Base-by-base conservation (phyloP, 2,329 filamentous ascomycete species). In the Phoma sp. region DNA sequence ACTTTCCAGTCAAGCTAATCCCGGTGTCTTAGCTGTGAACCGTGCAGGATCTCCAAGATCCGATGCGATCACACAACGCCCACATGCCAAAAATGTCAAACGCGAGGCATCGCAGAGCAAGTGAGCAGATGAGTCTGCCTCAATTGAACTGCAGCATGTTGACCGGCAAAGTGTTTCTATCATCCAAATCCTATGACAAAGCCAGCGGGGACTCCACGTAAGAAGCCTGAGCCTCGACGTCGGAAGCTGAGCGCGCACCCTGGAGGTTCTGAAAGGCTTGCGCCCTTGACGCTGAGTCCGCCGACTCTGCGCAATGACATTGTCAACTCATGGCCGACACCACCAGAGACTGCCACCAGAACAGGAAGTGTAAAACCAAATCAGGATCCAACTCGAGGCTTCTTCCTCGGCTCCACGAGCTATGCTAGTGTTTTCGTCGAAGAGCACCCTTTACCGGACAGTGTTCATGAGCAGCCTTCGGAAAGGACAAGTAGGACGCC, bases 171-270 rank as follows among this genome's bases (percentile, higher is more conserved):
- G 66, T 74, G 71, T 55, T 73, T 69, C 54, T 73, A 71, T 37
- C 71, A 74, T 55, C 70, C 70, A 10, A 68, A 67, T 29, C 70
- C 71, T 3, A 73, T 74, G 71, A 74, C 70, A 38, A 71, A 71
- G 55, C 70, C 71, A 2, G 63, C 66, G 14, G 70, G 70, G 6
- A 71, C 69, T 7, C 69, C 70, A 44, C 69, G 70, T n/a, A 72
- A 71, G 50, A 70, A 68, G 39, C 66, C 67, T 25, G 69, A 71
- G 50, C 65, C 64, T 50, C 69, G 70, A 39, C 63, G 62, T 45
- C 65, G 68, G 40, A 64, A 62, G 32, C 51, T 47, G 36, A 55
- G 52, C 43, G 25, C 4, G 13, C 52, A 46, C 27, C 46, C 46
- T 47, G 29, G 58, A 70, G 37, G 52, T 40, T 46, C 65, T 47